A percentile compares a stretch with the other conserved stretches of the same genome.
These are phyloP conservation scores for Euphorbia peplus DNA, from an alignment of 345 rosid genomes.

Conservation along the genomic window DNA sequence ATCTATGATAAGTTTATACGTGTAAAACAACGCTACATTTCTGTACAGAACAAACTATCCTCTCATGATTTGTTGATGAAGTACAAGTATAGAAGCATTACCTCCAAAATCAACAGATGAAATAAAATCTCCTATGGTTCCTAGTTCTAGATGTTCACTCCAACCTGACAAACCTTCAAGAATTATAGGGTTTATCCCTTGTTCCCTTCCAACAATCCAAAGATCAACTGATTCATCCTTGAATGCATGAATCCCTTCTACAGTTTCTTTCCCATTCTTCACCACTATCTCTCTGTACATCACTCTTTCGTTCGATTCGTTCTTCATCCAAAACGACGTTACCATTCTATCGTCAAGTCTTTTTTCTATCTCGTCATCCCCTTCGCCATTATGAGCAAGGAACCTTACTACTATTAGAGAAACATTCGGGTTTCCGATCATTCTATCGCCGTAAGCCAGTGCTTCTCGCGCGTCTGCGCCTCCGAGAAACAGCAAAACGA, in stretches of 20 bases:
- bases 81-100: conserved; percentile 57
- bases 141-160: conserved; percentile 54
- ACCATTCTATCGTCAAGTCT: conserved; percentile 74
- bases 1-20: not conserved
- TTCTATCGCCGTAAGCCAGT: conserved; percentile 51
- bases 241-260: conserved; percentile 56
- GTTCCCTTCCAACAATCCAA: conserved; percentile 71
- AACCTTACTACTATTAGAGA: conserved; percentile 49
- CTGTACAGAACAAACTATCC: not conserved
- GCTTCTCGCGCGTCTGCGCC: conserved; percentile 85
- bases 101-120: conserved; percentile 46
- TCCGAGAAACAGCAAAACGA: conserved; percentile 55
- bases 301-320: conserved; percentile 52
- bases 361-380: conserved; percentile 61
- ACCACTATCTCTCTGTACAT: conserved; percentile 61
- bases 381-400: conserved; percentile 44
- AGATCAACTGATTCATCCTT: conserved; percentile 41
- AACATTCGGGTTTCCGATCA: conserved; percentile 45
- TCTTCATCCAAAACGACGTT: conserved; percentile 74
- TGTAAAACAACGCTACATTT: not conserved
- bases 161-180: conserved; percentile 57
- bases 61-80: conserved; percentile 68
- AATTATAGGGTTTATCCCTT: conserved; percentile 55
- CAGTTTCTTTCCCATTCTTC: conserved; percentile 59
- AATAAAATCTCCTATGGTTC: conserved; percentile 60